Base-by-base conservation (phyloP, 768 basidiomycete species). In the Trametopsis cervina region DNA sequence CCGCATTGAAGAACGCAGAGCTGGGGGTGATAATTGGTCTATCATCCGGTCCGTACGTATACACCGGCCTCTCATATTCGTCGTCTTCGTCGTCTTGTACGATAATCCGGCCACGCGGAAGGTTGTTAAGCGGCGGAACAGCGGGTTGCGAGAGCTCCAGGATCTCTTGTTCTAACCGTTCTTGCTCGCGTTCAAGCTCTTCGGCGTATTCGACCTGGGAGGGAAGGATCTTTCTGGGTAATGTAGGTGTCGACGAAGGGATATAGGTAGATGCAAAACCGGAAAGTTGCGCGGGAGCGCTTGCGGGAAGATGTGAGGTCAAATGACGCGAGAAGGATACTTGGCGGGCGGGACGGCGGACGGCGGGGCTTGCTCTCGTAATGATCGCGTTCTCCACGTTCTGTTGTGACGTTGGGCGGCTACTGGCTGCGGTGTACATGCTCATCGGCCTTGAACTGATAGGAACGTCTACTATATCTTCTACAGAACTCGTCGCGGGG, bases 141-240 rank as follows among this genome's bases (percentile, higher is more conserved):
- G 21, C 12, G 9, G 43, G 50, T 44, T 6, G 38, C 4, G 13
- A 35, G 15, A 42, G 17, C 7, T 40, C 42, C 29, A 23, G 5
- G 20, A 17, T 26, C 25, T n/a, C 21, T 25, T 25, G 4, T 24
- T 20, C 10, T n/a, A 21, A 13, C 22, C 27, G 13, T 24, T 11
- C n/a, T 7, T 18, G 17, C 22, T 44, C 37, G 15, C 33, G 39
- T 22, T 60, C 51, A 1, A 46, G 42, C 37, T 60, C 60, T 18
- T 56, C 25, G 20, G 49, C 57, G 13, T 56, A 52, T 0, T 54
- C 56, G 24, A 55, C 56, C 44, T 57, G 47, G 2, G 46, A 38
- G 9, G 53, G 56, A 4, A 64, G 33, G 17, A 65, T 65, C 18
- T 50, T 56, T 26, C 54, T 43, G 15, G 46, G 51, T 29, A 26